Percentiles rank a stretch among this genome's conserved stretches.
Conservation (phyloP, 2,329 filamentous ascomycete species). For the Tolypocladium pustulatum region DNA sequence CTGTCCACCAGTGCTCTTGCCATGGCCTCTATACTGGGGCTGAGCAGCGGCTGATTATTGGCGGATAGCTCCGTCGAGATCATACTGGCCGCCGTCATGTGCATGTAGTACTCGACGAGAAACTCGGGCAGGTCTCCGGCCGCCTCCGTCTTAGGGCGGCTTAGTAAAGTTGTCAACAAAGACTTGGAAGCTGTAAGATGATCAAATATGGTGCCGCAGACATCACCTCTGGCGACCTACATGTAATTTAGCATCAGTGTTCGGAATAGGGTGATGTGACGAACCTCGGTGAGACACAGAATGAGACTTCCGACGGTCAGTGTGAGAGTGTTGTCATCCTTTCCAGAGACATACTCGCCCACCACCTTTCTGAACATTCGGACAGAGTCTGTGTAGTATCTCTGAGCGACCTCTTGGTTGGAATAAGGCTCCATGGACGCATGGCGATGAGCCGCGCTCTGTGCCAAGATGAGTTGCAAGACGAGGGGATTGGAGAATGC, state of each 20-base stretch:
- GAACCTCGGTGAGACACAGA: slow-evolving; percentile 35
- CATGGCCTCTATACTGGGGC: slow-evolving; percentile 17
- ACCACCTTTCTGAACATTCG: slow-evolving; percentile 24
- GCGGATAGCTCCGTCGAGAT: slow-evolving; percentile 28
- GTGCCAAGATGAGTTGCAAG: slow-evolving; percentile 34
- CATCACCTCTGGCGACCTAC: slow-evolving; percentile 29
- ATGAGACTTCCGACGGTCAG: slow-evolving; percentile 33
- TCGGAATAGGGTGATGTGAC: slow-evolving; percentile 1
- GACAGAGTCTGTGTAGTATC: slow-evolving; percentile 25
- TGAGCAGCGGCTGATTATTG: slow-evolving; percentile 18
- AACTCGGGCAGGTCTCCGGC: slow-evolving; percentile 30
- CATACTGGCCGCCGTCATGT: slow-evolving; percentile 35
- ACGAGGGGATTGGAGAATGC: slow-evolving; percentile 34
- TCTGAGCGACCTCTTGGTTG: slow-evolving; percentile 19
- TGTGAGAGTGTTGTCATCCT: slow-evolving; percentile 23
- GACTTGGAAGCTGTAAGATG: slow-evolving; percentile 33
- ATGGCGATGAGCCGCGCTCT: slow-evolving; percentile 28
- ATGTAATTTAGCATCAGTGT: slow-evolving; percentile 4
- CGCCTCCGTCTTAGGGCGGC: slow-evolving; percentile 17
- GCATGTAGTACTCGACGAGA: slow-evolving; percentile 37
- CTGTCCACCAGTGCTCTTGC: slow-evolving; percentile 17
- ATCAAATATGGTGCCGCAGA: slow-evolving; percentile 33
- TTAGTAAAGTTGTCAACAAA: slow-evolving; percentile 25
- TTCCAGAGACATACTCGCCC: slow-evolving; percentile 20
- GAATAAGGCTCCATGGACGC: slow-evolving; percentile 16